Conservation (phyloP, 257 asterid species). For the Euphrasia confusa region DNA sequence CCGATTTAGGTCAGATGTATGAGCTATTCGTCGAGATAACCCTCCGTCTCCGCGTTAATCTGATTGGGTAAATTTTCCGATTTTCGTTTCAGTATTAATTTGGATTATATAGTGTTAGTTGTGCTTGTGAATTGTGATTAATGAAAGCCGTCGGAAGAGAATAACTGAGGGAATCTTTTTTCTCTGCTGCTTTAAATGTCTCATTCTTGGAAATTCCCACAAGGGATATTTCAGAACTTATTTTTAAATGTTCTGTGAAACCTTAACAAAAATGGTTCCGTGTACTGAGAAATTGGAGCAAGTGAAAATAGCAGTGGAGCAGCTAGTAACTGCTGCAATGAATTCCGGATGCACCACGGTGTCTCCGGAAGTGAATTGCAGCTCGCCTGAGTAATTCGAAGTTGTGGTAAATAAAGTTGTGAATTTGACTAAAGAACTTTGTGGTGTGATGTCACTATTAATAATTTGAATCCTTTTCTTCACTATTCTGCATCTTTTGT, state of each 20-base stretch:
- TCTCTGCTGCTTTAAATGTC: neutral
- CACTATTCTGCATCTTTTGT: neutral
- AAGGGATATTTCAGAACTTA: neutral
- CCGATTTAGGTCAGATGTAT: constrained; percentile 99
- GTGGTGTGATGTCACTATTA: neutral
- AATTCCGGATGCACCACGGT: no score
- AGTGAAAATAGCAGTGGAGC: neutral
- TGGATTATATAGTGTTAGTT: constrained; percentile 9
- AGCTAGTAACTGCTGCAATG: no score
- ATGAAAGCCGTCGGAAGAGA: constrained; percentile 2
- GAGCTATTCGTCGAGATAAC: constrained; percentile 95
- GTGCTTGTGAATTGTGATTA: constrained; percentile 4
- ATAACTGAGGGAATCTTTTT: constrained; percentile 10
- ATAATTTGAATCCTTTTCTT: constrained; percentile 6
- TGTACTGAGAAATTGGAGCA: neutral
- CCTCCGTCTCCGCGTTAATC: constrained; percentile 83
- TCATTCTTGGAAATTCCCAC: neutral
- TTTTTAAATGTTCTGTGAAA: neutral
- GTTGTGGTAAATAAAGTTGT: constrained; percentile 2
- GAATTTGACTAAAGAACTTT: constrained; percentile 2
- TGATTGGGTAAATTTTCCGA: constrained; percentile 63
- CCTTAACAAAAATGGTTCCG: neutral
- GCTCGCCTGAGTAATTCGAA: constrained; percentile 3
- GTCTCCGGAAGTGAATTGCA: neutral
- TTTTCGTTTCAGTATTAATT: neutral